Conservation (phyloP, 2,329 filamentous ascomycete species). For the Biscogniauxia mediterranea region DNA sequence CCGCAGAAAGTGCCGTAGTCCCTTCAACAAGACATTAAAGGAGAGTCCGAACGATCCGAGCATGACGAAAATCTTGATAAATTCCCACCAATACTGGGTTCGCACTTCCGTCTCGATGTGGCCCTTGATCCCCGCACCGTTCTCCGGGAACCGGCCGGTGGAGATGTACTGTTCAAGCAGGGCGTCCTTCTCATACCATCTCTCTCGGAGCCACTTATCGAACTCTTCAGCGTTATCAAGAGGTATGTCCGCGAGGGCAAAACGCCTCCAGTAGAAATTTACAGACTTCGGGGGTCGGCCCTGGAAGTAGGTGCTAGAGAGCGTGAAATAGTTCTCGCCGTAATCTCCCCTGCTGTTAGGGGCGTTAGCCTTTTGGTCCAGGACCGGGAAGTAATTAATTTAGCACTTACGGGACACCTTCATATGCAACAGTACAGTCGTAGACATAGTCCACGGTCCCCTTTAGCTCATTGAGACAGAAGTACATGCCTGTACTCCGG, state of each 20-base stretch:
- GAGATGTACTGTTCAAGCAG: slow-evolving; percentile 79
- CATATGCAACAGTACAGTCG: slow-evolving; percentile 93
- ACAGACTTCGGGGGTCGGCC: slow-evolving; percentile 90
- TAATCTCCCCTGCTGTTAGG: slow-evolving; percentile 66
- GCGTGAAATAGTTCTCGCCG: slow-evolving; percentile 87
- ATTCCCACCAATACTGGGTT: slow-evolving; percentile 53
- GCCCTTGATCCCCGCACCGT: slow-evolving; percentile 46
- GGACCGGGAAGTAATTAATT: not conserved
- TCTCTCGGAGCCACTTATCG: slow-evolving; percentile 77
- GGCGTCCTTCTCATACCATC: slow-evolving; percentile 91
- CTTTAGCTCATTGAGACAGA: slow-evolving; percentile 73
- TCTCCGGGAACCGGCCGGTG: slow-evolving; percentile 77
- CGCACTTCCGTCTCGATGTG: slow-evolving; percentile 60
- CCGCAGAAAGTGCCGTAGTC: slow-evolving; percentile 1
- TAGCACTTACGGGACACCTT: slow-evolving; percentile 78
- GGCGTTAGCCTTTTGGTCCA: not conserved
- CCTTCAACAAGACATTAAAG: slow-evolving; percentile 36
- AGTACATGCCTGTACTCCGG: slow-evolving; percentile 76
- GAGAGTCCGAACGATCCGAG: slow-evolving; percentile 44
- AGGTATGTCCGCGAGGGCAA: slow-evolving; percentile 76
- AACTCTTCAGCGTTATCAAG: slow-evolving; percentile 72
- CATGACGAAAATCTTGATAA: slow-evolving; percentile 53
- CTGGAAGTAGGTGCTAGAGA: slow-evolving; percentile 84
- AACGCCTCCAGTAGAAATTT: slow-evolving; percentile 94
- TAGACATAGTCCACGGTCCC: slow-evolving; percentile 79